Conservation (phyloP, 2,329 filamentous ascomycete genomes). For the Fragosphaeria purpurea region DNA sequence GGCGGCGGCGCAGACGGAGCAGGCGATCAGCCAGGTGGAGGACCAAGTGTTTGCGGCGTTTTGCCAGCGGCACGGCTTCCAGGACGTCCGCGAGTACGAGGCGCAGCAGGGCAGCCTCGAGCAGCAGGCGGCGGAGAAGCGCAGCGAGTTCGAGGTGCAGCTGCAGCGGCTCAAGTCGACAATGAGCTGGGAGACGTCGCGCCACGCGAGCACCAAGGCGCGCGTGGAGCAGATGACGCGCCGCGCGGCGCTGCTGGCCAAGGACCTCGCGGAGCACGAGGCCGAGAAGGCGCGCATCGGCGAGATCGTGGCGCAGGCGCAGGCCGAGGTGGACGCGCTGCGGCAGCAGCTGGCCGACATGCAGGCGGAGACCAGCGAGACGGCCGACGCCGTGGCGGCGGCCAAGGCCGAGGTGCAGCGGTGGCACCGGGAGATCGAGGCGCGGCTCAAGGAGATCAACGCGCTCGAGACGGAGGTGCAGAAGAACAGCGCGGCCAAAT, state of each 20-base stretch:
- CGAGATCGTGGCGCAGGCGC: slow-evolving; percentile 59
- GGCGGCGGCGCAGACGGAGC: slow-evolving; percentile 42
- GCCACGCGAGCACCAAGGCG: slow-evolving; percentile 48
- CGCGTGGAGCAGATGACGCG: slow-evolving; percentile 61
- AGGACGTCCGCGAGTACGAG: slow-evolving; percentile 86
- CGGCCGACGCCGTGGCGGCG: slow-evolving; percentile 65
- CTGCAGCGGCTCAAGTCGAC: slow-evolving; percentile 60
- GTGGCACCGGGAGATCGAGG: slow-evolving; percentile 74
- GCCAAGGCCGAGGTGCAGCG: slow-evolving; percentile 74
- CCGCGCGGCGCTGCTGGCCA: slow-evolving; percentile 54
- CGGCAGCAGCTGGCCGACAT: slow-evolving; percentile 61
- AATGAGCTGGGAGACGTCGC: slow-evolving; percentile 46
- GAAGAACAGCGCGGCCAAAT: slow-evolving; percentile 73
- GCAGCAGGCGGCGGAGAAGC: slow-evolving; percentile 80
- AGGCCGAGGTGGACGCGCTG: slow-evolving; percentile 67
- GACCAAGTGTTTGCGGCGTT: slow-evolving; percentile 81
- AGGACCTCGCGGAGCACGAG: slow-evolving; percentile 60
- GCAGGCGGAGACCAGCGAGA: slow-evolving; percentile 56
- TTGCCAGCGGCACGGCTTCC: slow-evolving; percentile 77
- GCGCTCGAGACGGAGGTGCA: slow-evolving; percentile 78
- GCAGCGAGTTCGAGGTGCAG: slow-evolving; percentile 77
- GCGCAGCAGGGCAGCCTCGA: slow-evolving; percentile 86
- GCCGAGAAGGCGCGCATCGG: slow-evolving; percentile 66
- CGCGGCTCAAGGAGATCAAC: slow-evolving; percentile 59
- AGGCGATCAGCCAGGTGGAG: slow-evolving; percentile 68